Base-by-base conservation (phyloP, 1,139 yeast genomes). In the Pichia sp. region DNA sequence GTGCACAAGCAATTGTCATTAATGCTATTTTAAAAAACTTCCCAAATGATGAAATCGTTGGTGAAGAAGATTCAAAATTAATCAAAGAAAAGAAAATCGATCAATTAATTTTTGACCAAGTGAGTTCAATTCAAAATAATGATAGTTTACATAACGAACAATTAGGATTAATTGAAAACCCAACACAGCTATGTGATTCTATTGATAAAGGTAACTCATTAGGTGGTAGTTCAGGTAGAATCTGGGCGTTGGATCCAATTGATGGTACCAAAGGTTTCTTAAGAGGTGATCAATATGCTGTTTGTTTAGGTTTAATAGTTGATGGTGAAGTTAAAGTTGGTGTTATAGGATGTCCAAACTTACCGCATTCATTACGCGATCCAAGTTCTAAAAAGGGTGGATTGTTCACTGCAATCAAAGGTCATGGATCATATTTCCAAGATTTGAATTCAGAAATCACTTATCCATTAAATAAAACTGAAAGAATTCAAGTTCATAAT, bases 241-340 rank as follows among this genome's bases (percentile, higher is more conserved):
- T 87, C 68, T 93, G 99, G 99, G 96, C 98, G 0, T 72, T 93
- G 63, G 99, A 93, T 66, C 99, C 99, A 36, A 91, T 93, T 57
- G 99, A 93, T 66, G 99, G 99, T 18, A 93, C 99, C 25, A 91
- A 91, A 67, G 99, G 99, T 0, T 93, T 93, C 65, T 73, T 93
- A 54, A 77, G 99, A 65, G 96, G 96, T 44, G 98, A 91, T 57
- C 99, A 93, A 68, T 93, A 89, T 69, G 98, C 99, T 5, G 96
- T 93, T 3, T 95, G 99, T 66, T 73, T 93, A 52, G 97, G 96
- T 0, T 73, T 93, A 58, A 83, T 93, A 51, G 95, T 84, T 45
- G 85, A 91, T 63, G 96, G 96, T 14, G 73, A 80, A 54, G 96
- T 89, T 1, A 83, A 84, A 53, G 76, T 93, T 50, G 99, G 99